Evolutionary conservation across 2,329 filamentous ascomycete species (phyloP), one percentile per base, ranked within the genome.

Genomic region (Colletotrichum nymphaeae): DNA sequence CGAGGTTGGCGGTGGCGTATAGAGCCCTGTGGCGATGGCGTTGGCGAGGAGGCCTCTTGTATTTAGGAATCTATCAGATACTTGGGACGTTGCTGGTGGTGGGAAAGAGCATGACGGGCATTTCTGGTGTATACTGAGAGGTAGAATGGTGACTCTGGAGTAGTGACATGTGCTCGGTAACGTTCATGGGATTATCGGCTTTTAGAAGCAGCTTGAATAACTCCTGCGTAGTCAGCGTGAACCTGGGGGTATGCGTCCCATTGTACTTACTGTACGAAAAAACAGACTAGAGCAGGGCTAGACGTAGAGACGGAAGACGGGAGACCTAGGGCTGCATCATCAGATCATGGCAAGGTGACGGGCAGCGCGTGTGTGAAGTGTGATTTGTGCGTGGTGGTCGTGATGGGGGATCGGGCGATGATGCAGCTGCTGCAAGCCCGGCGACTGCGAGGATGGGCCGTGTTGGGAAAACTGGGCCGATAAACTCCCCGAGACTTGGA

Each of bases 321-420:
- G 68, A 60, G 62, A 69, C 37, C 46, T 35, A 72, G 65, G 69
- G 69, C 69, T 68, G 64, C 69, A 72, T 67, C 57, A 63, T 72
- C 65, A 72, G 69, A 68, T 72, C 59, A 69, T 69, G 32, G 59
- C 56, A 24, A 32, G 66, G 42, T 49, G 42, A 49, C 19, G 42
- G 42, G 42, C 37, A 49, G 42, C 19, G 42, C n/a, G 42, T 22
- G 16, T 42, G 37, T 42, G 37, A 42, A 42, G 37, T 42, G 42
- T 49, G 42, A 49, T 49, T 52, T 55, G 30, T 28, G 6, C 19
- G 42, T 32, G 42, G 32, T 56, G 55, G 28, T 35, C 8, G 32
- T 42, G 9, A 35, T 65, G 53, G 35, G 35, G 58, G 59, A 63
- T 69, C 65, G 69, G 66, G 65, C 66, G 65, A 69, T 69, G 69